Evolutionary conservation across 495 filamentous ascomycete genomes (phyloP).

Genomic region (Copromyces sp.): DNA sequence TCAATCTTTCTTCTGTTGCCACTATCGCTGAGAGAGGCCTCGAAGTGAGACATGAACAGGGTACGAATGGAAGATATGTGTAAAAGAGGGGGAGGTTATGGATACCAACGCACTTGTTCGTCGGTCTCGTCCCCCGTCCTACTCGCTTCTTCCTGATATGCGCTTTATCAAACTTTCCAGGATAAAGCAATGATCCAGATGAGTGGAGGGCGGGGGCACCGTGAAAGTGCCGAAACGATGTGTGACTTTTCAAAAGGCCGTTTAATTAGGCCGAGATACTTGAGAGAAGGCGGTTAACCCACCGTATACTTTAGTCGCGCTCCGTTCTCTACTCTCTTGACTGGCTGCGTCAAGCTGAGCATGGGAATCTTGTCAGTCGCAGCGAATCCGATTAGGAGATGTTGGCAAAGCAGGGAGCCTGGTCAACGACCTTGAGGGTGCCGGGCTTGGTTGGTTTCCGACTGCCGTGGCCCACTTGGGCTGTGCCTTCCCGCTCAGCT

Average conservation of each 20-base stretch:
- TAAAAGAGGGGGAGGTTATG: not conserved
- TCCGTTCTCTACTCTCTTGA: not conserved
- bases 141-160: not conserved
- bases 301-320: not conserved
- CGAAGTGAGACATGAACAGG: slow-evolving; percentile 11
- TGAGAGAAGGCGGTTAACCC: not conserved
- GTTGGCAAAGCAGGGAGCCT: not conserved
- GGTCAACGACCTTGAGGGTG: not conserved
- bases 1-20: slow-evolving; percentile 3
- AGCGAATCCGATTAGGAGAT: not conserved
- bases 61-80: slow-evolving; percentile 5
- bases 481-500: not conserved
- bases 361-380: not conserved
- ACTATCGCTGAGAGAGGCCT: slow-evolving; percentile 6
- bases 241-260: not conserved
- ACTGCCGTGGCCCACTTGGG: not conserved
- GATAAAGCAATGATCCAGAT: not conserved
- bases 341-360: not conserved
- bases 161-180: not conserved
- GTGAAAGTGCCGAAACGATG: not conserved
- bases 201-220: not conserved
- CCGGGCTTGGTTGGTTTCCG: not conserved
- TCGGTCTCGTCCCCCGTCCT: not conserved
- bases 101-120: not conserved
- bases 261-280: not conserved